phyloP scores from a whole-genome alignment of 305 asterid species.

The Rubia occidens region DNA sequence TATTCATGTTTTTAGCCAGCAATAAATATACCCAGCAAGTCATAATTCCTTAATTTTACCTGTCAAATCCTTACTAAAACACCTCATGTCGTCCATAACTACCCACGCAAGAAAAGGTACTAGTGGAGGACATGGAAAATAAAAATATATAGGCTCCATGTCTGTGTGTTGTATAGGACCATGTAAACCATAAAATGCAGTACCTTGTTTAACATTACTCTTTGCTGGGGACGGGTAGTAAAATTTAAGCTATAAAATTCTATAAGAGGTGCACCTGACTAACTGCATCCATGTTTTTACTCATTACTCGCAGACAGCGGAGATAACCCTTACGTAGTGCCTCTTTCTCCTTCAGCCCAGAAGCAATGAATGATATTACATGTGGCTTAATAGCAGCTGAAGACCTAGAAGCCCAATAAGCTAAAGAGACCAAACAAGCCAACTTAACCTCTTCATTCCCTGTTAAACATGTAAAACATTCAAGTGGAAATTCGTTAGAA shows the following conservation, averaged over 20 bases:
- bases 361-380: slow-evolving; percentile 46
- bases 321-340: slow-evolving; percentile 78
- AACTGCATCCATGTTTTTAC: slow-evolving; percentile 67
- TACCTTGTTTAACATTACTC: neutral
- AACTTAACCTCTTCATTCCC: slow-evolving; percentile 98
- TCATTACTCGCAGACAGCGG: slow-evolving; percentile 65
- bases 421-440: slow-evolving; percentile 70
- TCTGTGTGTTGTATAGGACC: neutral
- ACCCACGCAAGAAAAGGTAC: no score
- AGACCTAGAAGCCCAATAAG: slow-evolving; percentile 75
- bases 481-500: neutral
- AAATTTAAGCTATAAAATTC: neutral
- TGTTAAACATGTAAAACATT: slow-evolving; percentile 20
- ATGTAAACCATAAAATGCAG: neutral
- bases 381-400: slow-evolving; percentile 53
- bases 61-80: neutral
- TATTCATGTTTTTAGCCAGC: no score
- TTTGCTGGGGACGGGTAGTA: neutral
- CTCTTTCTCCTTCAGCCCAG: slow-evolving; percentile 96
- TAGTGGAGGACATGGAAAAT: neutral
- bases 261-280: slow-evolving; percentile 35
- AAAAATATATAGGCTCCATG: neutral
- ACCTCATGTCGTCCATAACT: neutral
- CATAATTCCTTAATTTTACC: neutral
- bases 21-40: no score